Percentiles rank a stretch among this genome's conserved stretches.
These are phyloP conservation scores for Didymella segeticola DNA, from an alignment of 2,329 filamentous ascomycete species.

Conservation along the genomic window DNA sequence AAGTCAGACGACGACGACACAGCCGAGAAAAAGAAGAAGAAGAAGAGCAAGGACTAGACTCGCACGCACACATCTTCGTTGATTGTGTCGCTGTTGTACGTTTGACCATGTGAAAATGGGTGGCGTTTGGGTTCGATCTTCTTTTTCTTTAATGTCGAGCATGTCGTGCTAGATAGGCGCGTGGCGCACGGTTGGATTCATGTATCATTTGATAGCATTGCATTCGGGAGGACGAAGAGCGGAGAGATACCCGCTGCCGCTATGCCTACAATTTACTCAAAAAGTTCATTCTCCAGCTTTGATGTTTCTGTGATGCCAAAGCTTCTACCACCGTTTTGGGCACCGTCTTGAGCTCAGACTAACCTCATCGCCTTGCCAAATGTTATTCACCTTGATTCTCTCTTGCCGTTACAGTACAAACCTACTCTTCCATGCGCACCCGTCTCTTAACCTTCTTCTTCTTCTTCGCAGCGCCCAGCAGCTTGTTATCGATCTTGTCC, in stretches of 20 bases:
- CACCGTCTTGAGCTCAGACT: background rate
- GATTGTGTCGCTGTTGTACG: conserved; percentile 14
- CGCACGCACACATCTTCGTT: conserved; percentile 1
- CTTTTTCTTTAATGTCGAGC: conserved; percentile 17
- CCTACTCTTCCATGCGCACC: conserved; percentile 4
- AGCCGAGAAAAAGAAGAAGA: conserved; percentile 63
- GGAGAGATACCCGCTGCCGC: conserved; percentile 20
- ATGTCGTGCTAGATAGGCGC: conserved; percentile 20
- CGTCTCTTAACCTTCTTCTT: conserved; percentile 27
- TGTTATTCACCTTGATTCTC: too few relatives aligned
- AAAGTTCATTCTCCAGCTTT: conserved; percentile 6
- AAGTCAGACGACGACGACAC: conserved; percentile 57
- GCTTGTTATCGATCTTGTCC: conserved; percentile 38
- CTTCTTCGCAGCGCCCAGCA: conserved; percentile 36
- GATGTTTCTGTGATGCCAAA: background rate
- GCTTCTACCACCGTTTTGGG: background rate
- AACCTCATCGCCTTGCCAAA: too few relatives aligned
- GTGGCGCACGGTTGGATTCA: conserved; percentile 28
- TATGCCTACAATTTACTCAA: conserved; percentile 18
- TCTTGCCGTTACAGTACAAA: background rate
- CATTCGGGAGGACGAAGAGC: conserved; percentile 8
- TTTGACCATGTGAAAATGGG: conserved; percentile 22
- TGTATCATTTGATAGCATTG: conserved; percentile 29
- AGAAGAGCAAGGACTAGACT: conserved; percentile 58
- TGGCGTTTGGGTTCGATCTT: conserved; percentile 21